phyloP scores from a whole-genome alignment of 495 filamentous ascomycete species.

The Hyaloscypha hepaticicola region DNA sequence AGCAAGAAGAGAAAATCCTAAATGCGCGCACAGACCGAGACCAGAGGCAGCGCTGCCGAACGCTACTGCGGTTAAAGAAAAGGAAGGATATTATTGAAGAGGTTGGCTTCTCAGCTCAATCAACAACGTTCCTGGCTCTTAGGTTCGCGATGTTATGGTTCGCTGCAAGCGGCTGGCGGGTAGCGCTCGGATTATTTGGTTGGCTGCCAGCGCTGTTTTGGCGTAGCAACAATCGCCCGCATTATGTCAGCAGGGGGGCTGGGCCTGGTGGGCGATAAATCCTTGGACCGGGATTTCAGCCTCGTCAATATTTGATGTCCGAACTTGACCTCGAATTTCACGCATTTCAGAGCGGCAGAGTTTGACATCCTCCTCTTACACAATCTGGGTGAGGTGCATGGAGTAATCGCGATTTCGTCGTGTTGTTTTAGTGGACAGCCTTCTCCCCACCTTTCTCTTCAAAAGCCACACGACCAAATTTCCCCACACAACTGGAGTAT shows the following conservation, averaged over 20 bases:
- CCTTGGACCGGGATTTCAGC: constrained; percentile 15
- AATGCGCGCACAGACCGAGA: background rate
- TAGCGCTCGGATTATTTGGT: constrained; percentile 14
- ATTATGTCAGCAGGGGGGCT: constrained; percentile 14
- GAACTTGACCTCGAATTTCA: background rate
- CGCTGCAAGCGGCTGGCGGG: constrained; percentile 16
- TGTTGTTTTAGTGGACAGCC: background rate
- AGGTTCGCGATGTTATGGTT: constrained; percentile 30
- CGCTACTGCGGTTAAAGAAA: background rate
- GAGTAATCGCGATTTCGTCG: background rate
- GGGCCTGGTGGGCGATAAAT: background rate
- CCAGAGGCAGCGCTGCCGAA: background rate
- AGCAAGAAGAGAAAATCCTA: constrained; percentile 8
- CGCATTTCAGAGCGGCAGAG: background rate
- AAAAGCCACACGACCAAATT: background rate
- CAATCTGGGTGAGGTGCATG: background rate
- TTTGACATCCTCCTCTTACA: background rate
- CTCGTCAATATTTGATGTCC: constrained; percentile 15
- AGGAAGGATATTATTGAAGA: constrained; percentile 3
- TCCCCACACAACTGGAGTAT: background rate
- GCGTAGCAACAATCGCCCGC: constrained; percentile 23
- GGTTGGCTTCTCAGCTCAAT: constrained; percentile 14
- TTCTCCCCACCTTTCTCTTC: background rate
- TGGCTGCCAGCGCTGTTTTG: constrained; percentile 8
- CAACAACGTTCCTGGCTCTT: constrained; percentile 22